Base-by-base conservation (phyloP, 768 basidiomycete genomes). In the Boletus huronensis region DNA sequence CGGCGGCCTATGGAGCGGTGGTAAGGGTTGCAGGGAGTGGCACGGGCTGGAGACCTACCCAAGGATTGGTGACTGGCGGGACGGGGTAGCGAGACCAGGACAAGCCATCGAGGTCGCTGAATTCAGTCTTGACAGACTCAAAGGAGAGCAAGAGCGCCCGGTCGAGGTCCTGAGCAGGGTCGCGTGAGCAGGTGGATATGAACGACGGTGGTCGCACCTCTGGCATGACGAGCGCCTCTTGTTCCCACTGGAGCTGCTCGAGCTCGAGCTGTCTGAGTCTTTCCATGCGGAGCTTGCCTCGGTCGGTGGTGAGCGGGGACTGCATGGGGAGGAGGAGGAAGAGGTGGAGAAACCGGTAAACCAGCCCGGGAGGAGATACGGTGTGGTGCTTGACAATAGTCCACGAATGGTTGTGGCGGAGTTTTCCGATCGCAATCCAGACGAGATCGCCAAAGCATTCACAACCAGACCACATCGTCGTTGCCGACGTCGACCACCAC, bases 21-120 rank as follows among this genome's bases (percentile, higher is more conserved):
- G 19, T 51, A 32, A 46, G 50, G 5, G 36, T 8, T 9, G 38
- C 25, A 25, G 6, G 6, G 36, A 3, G 64, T 32, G 45, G 52
- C 48, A 35, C 26, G 5, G 25, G 23, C 4, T 16, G n/a, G 21
- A 34, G 21, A 61, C 65, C 5, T 44, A 71, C 70, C 62, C 62
- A 63, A 6, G 65, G 54, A 36, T 62, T 64, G 21, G 57, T 70
- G 21, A 60, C 65, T 44, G 61, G 55, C 5, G 67, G 68, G 8
- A 73, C 70, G 5, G 72, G 70, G 28, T 71, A 67, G 42, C 70
- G 71, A 17, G 75, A 66, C 82, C 82, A 82, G 35, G 76, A 74
- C 34, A 82, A 67, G 0, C 83, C 83, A 51, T 85, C 83, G 16
- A 85, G 74, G 65, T 85, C 83, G 52, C 75, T 73, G 61, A 84